Base-by-base conservation (phyloP, 257 asterid genomes). In the Ilex aquifolium region DNA sequence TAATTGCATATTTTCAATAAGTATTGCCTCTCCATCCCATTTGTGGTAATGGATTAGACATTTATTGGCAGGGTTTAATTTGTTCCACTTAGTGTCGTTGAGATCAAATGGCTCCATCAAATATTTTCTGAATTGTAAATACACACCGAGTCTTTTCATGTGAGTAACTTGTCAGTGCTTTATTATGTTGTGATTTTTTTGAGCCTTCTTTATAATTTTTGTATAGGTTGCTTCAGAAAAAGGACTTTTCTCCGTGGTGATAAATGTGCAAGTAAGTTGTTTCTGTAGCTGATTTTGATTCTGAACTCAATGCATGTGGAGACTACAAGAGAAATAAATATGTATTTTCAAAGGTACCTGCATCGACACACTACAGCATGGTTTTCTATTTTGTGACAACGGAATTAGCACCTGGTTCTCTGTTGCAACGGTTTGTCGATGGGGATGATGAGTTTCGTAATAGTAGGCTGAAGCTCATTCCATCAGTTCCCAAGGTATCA, bases 381-480 rank as follows among this genome's bases (percentile, higher is more conserved):
- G 77, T 91, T 67, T 91, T 91, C 72, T 91, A 91, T 81, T 88
- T 86, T 57, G 93, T 90, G 69, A 64, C 77, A 9, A 82, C 76
- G 71, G 71, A 81, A 72, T 73, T 90, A 63, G 69, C 72, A 13
- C 82, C 79, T 7, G 93, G 95, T 63, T 87, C 99, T 53, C 96
- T 92, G 57, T 73, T 89, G 68, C 94, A 89, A 77, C 81, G 99
- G 56, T 92, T 89, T 70, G 95, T 87, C 42, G 90, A 92, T 69
- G 99, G 97, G 73, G 97, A 92, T 69, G 99, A 92, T 54, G 99
- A 92, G 74, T 89, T 87, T 63, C 95, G 96, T 50, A 92, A 92
- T 73, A 82, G 94, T 72, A 88, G 97, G 74, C 78, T 92, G 67
- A 92, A 92, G 85, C 94, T 92, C 70, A 92, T 92, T 69, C 99